phyloP scores from a whole-genome alignment of 345 rosid genomes.

The Hypericum androsaemum region DNA sequence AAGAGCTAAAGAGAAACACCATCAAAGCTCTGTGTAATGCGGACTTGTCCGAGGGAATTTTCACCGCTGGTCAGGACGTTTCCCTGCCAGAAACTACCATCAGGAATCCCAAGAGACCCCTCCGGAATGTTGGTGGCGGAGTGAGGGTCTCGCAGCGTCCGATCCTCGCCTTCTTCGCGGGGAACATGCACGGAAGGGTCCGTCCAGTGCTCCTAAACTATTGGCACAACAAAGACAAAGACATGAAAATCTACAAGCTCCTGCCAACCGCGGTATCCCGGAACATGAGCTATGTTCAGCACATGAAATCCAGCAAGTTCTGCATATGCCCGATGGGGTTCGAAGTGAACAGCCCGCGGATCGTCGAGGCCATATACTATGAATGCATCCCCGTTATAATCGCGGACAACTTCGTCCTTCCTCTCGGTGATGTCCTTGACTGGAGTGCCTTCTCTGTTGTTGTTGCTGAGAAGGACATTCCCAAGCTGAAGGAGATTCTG shows the following conservation, averaged over 20 bases:
- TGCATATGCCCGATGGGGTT: constrained; percentile 88
- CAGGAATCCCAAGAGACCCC: constrained; percentile 57
- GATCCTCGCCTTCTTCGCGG: constrained; percentile 88
- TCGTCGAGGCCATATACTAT: constrained; percentile 79
- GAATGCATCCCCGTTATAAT: constrained; percentile 85
- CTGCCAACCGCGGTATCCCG: constrained; percentile 46
- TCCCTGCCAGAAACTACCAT: constrained; percentile 84
- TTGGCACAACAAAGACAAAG: constrained; percentile 66
- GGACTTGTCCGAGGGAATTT: constrained; percentile 62
- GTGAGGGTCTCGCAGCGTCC: constrained; percentile 69
- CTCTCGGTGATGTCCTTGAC: constrained; percentile 59
- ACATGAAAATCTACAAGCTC: constrained; percentile 70
- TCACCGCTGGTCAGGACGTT: constrained; percentile 50
- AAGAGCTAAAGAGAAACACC: constrained; percentile 50
- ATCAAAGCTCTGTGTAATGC: constrained; percentile 85
- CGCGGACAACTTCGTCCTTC: constrained; percentile 82
- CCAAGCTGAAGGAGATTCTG: constrained; percentile 69
- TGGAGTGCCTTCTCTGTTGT: constrained; percentile 77
- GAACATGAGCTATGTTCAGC: constrained; percentile 66
- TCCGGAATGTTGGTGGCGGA: constrained; percentile 56
- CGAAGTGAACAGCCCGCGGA: constrained; percentile 90
- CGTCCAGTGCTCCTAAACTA: constrained; percentile 64
- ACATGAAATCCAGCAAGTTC: constrained; percentile 79
- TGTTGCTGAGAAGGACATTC: constrained; percentile 74
- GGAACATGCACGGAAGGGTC: constrained; percentile 75